Evolutionary conservation across 345 rosid genomes (phyloP).

Genomic region (Eucalyptus guilfoylei): DNA sequence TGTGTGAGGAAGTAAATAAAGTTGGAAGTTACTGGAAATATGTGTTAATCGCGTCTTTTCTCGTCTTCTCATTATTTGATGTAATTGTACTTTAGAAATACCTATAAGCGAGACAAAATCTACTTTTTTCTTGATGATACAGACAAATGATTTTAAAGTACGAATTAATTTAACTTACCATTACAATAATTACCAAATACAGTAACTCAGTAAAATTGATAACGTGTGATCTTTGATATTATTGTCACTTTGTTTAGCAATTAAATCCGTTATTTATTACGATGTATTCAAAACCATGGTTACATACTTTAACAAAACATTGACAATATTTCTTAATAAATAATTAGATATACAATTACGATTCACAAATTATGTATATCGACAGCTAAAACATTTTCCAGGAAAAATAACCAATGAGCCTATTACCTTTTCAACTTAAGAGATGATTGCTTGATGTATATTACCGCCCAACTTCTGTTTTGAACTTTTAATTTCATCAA

Average conservation of each 20-base stretch:
- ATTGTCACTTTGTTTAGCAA: neutral
- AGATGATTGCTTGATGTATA: neutral
- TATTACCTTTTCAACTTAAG: neutral
- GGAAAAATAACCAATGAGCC: neutral
- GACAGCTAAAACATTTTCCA: neutral
- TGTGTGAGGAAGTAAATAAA: neutral
- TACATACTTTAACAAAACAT: neutral
- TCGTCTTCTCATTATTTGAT: neutral
- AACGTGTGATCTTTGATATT: neutral
- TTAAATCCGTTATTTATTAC: rapidly evolving
- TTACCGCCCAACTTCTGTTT: neutral
- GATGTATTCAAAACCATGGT: neutral
- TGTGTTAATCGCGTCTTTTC: neutral
- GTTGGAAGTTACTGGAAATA: neutral
- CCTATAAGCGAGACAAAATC: neutral
- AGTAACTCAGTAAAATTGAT: neutral
- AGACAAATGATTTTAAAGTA: neutral
- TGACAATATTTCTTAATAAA: neutral
- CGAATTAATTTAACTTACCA: neutral
- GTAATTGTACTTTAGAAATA: neutral
- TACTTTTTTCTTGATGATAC: neutral
- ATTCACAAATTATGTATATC: neutral
- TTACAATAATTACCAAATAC: neutral
- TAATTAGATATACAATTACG: neutral
- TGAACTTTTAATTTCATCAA: neutral